These are phyloP conservation scores for Collybia sp. DNA, from an alignment of 768 basidiomycete genomes.

Conservation along the genomic window DNA sequence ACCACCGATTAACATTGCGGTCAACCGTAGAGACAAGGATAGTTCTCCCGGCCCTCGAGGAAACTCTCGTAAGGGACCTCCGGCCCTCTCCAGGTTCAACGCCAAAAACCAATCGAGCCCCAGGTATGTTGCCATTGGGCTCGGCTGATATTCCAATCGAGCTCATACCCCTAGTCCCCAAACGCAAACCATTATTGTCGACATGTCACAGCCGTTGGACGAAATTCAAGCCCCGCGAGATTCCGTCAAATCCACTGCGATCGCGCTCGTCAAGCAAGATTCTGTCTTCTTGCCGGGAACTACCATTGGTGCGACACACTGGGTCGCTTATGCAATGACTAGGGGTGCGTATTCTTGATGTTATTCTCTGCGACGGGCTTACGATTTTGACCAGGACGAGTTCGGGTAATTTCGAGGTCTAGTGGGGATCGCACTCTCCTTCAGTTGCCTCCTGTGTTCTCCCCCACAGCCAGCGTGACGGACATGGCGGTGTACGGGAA, in stretches of 20 bases:
- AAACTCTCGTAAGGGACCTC: conserved; percentile 28
- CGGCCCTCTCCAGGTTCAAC: conserved; percentile 35
- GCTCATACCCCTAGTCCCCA: conserved; percentile 39
- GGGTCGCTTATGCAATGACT: conserved; percentile 93
- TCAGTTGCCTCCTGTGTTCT: conserved; percentile 67
- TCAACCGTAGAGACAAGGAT: conserved; percentile 60
- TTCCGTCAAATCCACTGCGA: conserved; percentile 83
- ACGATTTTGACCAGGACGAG: conserved; percentile 47
- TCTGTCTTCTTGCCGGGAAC: conserved; percentile 79
- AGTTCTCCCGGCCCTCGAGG: conserved; percentile 63
- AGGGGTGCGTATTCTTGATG: conserved; percentile 40
- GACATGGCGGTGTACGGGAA: conserved; percentile 87
- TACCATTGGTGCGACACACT: conserved; percentile 87
- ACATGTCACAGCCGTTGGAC: conserved; percentile 67
- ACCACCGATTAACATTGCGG: conserved; percentile 14
- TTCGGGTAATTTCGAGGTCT: conserved; percentile 84
- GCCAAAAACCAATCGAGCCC: conserved; percentile 52
- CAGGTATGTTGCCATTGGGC: conserved; percentile 31
- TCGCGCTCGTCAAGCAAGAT: conserved; percentile 84
- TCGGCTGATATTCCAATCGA: conserved; percentile 4
- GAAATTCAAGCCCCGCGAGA: conserved; percentile 76
- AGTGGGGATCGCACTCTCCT: conserved; percentile 84
- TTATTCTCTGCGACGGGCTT: neutral
- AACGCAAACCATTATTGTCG: conserved; percentile 66
- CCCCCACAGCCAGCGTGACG: conserved; percentile 56